Evolutionary conservation across 148 eudicot species (phyloP), one percentile per base, ranked within the genome.

Genomic region (Cornus florida): DNA sequence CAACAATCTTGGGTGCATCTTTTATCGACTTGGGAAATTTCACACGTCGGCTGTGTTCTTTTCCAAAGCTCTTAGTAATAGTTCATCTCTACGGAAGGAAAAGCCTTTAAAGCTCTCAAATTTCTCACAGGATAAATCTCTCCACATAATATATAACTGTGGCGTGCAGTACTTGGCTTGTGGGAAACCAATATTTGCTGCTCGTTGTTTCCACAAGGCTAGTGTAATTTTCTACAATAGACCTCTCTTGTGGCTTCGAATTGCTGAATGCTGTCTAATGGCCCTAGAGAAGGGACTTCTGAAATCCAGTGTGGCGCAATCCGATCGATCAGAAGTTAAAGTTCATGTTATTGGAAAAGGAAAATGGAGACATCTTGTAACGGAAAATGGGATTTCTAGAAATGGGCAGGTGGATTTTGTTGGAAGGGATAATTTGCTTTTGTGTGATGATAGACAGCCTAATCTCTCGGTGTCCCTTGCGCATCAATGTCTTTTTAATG

Each of bases 1-100:
- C 86, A 96, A 96, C 84, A 93, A 93, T 82, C 89, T 89, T 12
- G 99, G 99, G 62, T 96, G 99, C 85, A 92, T 92, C 79, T 89
- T 87, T 80, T 91, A 84, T 83, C 95, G 86, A 78, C 91, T 91
- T 35, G 97, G 92, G 19, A 92, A 92, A 73, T 83, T 86, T 85
- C 92, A 96, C 76, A 84, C 93, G 4, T 86, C 99, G 14, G 78
- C 88, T 83, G 82, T 89, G 60, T 89, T 92, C 78, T 96, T 96
- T 81, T 89, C 89, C 74, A 93, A 84, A 85, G 99, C 99, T 10
- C 84, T 96, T 73, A 87, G 79, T 35, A 86, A 75, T 67, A 82
- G 91, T 82, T 91, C 90, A n/a, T 85, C 86, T 6, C 78, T 89
- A 43, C 71, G 90, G 79, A 93, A 93, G 79, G 97, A 92, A 78